A percentile compares a stretch with the other conserved stretches of the same genome.
Evolutionary conservation across 2,329 filamentous ascomycete genomes (phyloP).

Genomic region (Pyrenophora graminea): DNA sequence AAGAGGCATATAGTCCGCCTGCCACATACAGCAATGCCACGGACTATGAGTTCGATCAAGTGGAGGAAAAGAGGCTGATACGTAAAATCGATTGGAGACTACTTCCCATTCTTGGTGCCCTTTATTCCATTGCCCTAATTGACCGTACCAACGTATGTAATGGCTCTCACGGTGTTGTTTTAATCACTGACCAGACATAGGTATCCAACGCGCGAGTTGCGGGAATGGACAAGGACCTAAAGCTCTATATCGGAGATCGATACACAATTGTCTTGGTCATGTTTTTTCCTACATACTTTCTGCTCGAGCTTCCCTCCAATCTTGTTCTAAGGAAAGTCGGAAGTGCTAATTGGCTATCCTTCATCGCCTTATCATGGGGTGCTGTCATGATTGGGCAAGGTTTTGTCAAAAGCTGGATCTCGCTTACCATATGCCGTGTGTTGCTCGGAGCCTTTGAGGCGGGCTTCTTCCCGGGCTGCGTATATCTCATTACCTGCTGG

Average conservation of each 20-base stretch:
- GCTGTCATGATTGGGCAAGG: constrained; percentile 34
- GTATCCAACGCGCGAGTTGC: constrained; percentile 35
- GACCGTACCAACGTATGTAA: constrained; percentile 40
- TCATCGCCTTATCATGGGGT: constrained; percentile 32
- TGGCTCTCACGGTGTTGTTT: no score
- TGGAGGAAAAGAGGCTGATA: constrained; percentile 27
- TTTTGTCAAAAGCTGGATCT: constrained; percentile 31
- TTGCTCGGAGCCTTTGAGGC: constrained; percentile 32
- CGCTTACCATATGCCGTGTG: constrained; percentile 25
- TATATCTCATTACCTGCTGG: constrained; percentile 38
- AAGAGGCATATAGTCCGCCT: constrained; percentile 15
- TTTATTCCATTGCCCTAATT: constrained; percentile 46
- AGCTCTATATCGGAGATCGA: constrained; percentile 24
- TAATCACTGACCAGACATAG: constrained; percentile 4
- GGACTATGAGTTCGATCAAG: constrained; percentile 17
- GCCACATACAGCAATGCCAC: not conserved
- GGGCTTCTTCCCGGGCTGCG: constrained; percentile 35
- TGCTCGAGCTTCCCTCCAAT: constrained; percentile 30
- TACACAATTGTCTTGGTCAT: constrained; percentile 33
- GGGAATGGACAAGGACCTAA: constrained; percentile 33
- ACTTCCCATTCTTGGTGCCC: constrained; percentile 45
- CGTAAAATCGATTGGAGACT: constrained; percentile 45
- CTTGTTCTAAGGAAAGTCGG: constrained; percentile 33
- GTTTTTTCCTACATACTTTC: constrained; percentile 35
- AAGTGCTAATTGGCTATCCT: constrained; percentile 33